Conservation (phyloP, 306 rosid species). For the Hippophae tibetana region DNA sequence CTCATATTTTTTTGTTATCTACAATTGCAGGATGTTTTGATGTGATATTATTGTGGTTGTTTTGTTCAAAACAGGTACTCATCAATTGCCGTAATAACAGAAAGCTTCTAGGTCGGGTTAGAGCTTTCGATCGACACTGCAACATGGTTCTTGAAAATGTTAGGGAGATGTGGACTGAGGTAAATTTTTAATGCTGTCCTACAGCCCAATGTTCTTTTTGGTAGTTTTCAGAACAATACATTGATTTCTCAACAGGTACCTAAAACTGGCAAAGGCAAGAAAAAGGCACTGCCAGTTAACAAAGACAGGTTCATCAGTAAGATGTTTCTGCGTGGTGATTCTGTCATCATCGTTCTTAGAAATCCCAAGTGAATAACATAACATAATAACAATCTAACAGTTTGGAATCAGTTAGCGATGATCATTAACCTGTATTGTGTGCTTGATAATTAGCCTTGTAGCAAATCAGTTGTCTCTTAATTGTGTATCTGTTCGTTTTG, state of each 20-base stretch:
- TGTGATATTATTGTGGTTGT: neutral
- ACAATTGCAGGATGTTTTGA: too few species aligned
- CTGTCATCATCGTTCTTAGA: slow-evolving; percentile 85
- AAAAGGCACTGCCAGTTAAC: slow-evolving; percentile 81
- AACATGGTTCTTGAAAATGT: slow-evolving; percentile 98
- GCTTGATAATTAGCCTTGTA: too few species aligned
- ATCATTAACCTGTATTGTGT: too few species aligned
- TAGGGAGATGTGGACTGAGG: slow-evolving; percentile 99
- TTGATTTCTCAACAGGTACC: slow-evolving; percentile 42
- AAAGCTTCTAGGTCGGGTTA: slow-evolving; percentile 81
- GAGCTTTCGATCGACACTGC: slow-evolving; percentile 94
- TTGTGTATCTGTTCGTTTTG: too few species aligned
- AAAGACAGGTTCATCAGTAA: slow-evolving; percentile 89
- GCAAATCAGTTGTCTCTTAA: too few species aligned
- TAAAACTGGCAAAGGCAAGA: slow-evolving; percentile 85
- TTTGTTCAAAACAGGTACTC: slow-evolving; percentile 41
- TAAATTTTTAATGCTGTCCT: slow-evolving; percentile 5
- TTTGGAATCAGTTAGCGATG: too few species aligned
- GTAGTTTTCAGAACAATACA: neutral
- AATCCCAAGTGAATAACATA: slow-evolving; percentile 53
- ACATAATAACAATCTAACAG: too few species aligned
- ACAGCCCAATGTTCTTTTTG: neutral
- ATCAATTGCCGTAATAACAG: slow-evolving; percentile 83
- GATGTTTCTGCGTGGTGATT: slow-evolving; percentile 84
- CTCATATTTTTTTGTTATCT: neutral